A percentile compares a stretch with the other conserved stretches of the same genome.
Evolutionary conservation across 441 rosid genomes (phyloP).

Genomic region (Hypseocharis bilobata): DNA sequence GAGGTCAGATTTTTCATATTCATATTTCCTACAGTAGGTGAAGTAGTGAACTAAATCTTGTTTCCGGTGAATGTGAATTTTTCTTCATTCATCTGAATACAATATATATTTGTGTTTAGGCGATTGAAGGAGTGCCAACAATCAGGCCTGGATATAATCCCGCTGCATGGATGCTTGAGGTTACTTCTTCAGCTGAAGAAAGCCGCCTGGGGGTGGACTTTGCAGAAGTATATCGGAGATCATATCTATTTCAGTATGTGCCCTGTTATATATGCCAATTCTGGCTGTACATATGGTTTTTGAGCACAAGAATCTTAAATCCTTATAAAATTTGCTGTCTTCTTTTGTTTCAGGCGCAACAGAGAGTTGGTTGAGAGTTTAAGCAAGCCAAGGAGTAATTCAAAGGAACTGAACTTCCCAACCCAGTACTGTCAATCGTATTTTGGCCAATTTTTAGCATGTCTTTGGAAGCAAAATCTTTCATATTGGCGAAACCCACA

Average conservation of each 20-base stretch:
- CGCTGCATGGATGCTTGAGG: conserved; percentile 88
- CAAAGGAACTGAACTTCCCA: conserved; percentile 54
- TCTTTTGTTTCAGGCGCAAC: conserved; percentile 47
- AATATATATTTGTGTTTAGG: conserved; percentile 25
- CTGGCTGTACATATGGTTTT: neutral
- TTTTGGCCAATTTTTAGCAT: conserved; percentile 2
- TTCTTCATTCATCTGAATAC: neutral
- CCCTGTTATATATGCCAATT: neutral
- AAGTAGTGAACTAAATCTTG: too few relatives aligned
- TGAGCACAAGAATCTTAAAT: neutral
- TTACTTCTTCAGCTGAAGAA: conserved; percentile 50
- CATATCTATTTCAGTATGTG: conserved; percentile 50
- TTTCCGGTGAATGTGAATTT: too few relatives aligned
- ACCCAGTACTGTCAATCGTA: conserved; percentile 18
- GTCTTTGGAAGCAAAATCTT: conserved; percentile 4
- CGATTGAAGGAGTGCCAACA: conserved; percentile 44
- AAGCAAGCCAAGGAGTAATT: conserved; percentile 45
- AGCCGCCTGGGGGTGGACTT: conserved; percentile 48
- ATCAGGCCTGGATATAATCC: conserved; percentile 74
- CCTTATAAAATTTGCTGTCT: neutral
- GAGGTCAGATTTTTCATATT: conserved; percentile 36
- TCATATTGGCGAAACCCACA: conserved; percentile 2
- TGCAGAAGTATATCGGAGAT: conserved; percentile 45
- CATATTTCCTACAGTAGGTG: neutral
- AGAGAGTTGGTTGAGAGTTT: conserved; percentile 50